Percentiles rank a stretch among this genome's conserved stretches.
phyloP scores from a whole-genome alignment of 768 basidiomycete genomes.

The Naganishia onofrii region DNA sequence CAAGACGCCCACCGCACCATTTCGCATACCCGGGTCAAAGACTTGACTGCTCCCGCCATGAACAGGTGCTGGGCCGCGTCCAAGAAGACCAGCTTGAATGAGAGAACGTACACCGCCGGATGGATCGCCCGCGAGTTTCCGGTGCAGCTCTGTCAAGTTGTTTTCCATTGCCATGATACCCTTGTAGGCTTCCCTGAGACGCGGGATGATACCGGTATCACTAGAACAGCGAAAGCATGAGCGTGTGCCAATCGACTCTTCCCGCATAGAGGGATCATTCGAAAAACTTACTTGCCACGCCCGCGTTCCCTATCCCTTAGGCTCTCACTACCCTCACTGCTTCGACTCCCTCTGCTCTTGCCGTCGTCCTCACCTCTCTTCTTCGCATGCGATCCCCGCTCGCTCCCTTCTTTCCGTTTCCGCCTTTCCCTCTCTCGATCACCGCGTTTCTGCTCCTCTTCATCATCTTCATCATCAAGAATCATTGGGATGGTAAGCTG shows the following conservation, averaged over 20 bases:
- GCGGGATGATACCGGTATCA: conserved; percentile 55
- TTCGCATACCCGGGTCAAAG: conserved; percentile 32
- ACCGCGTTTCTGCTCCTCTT: not conserved
- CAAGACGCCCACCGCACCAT: conserved; percentile 33
- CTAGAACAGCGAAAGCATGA: conserved; percentile 47
- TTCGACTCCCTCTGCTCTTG: conserved; percentile 42
- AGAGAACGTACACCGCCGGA: conserved; percentile 38
- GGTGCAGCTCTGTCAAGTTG: conserved; percentile 73
- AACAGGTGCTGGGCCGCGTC: conserved; percentile 32
- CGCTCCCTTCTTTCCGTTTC: conserved; percentile 50
- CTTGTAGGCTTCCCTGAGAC: conserved; percentile 63
- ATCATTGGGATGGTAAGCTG: conserved; percentile 5
- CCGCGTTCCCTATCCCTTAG: conserved; percentile 52
- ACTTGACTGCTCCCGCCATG: conserved; percentile 29
- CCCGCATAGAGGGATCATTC: not conserved
- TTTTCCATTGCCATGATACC: conserved; percentile 75
- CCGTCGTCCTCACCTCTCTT: conserved; percentile 39
- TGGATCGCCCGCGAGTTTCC: conserved; percentile 63
- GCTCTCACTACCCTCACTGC: conserved; percentile 53
- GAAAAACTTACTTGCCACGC: conserved; percentile 48
- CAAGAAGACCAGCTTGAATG: conserved; percentile 53
- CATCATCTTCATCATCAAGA: not conserved
- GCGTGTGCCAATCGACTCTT: not conserved
- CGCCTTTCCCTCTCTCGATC: conserved; percentile 42
- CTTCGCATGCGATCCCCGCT: conserved; percentile 38